Base-by-base conservation (phyloP, 2,329 filamentous ascomycete genomes). In the Lojkania enalia region DNA sequence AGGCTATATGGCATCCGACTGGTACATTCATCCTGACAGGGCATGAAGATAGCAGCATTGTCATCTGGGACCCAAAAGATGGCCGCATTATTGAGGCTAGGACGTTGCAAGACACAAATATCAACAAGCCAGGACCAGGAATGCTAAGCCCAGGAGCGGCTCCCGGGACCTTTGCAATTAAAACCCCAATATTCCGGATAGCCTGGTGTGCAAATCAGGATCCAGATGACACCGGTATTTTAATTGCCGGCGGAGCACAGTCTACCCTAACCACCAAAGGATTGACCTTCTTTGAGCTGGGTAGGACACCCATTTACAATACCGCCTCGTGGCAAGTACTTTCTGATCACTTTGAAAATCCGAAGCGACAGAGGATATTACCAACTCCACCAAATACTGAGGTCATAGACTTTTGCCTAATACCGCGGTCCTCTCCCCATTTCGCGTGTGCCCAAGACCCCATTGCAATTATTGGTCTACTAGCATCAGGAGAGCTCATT, bases 201-300 rank as follows among this genome's bases (percentile, higher is more conserved):
- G 81, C 85, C 1, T 99, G 94, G 94, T 99, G 94, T 71, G 92
- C 89, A 45, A 96, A 96, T 66, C 80, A 85, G 48, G 95, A 97
- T 61, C 87, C 90, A 0, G 94, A 99, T 60, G 92, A 99, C 61
- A 97, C 90, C 14, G 92, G 85, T 1, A 77, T 99, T 18, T 72
- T 99, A 29, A 80, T 99, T 43, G 88, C 90, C 2, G 94, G 94
- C 20, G 94, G 94, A 3, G 81, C 86, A 49, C 76, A 81, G 1
- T 79, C 81, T 0, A 85, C 85, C 14, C 79, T 83, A 29, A 76
- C 82, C 3, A 80, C 83, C 4, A 90, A 88, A 67, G 89, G 88
- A 4, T 71, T 99, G 49, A 95, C 88, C 0, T 92, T 97, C 54
- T 78, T 97, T 45, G 94, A 99, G 55, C 77, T 99, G 45, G 94